Evolutionary conservation across 2,329 filamentous ascomycete species (phyloP).

Genomic region (Phialemonium atrogriseum): DNA sequence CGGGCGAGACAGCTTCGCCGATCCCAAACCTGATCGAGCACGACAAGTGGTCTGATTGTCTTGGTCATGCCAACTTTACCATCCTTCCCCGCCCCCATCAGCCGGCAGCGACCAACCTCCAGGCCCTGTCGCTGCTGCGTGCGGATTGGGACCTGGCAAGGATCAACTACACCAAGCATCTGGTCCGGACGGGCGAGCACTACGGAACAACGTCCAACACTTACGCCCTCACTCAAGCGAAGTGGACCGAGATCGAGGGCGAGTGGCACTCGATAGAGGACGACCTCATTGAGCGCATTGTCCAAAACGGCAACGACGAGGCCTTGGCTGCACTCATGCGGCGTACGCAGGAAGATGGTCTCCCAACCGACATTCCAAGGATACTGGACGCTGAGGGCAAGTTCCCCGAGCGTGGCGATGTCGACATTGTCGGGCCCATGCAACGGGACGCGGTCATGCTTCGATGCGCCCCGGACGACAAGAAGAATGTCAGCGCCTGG

Average conservation of each 20-base stretch:
- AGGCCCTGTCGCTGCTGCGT: conserved; percentile 53
- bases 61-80: conserved; percentile 91
- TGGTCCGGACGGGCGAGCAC: conserved; percentile 81
- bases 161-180: conserved; percentile 80
- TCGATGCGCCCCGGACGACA: conserved; percentile 29
- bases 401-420: conserved; percentile 80
- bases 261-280: conserved; percentile 67
- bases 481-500: conserved; percentile 34
- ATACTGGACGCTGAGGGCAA: conserved; percentile 70
- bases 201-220: conserved; percentile 86
- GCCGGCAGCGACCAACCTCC: conserved; percentile 52
- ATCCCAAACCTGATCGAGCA: conserved; percentile 60
- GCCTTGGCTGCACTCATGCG: conserved; percentile 15
- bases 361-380: conserved; percentile 58
- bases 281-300: conserved; percentile 46
- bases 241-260: conserved; percentile 75
- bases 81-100: conserved; percentile 76
- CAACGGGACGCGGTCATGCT: conserved; percentile 50
- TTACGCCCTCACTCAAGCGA: conserved; percentile 75
- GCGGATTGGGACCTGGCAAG: conserved; percentile 77
- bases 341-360: conserved; percentile 38
- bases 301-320: conserved; percentile 22
- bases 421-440: conserved; percentile 94
- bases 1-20: conserved; percentile 38
- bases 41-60: conserved; percentile 73